These are phyloP conservation scores for Panus rudis DNA, from an alignment of 768 basidiomycete species.

Conservation along the genomic window DNA sequence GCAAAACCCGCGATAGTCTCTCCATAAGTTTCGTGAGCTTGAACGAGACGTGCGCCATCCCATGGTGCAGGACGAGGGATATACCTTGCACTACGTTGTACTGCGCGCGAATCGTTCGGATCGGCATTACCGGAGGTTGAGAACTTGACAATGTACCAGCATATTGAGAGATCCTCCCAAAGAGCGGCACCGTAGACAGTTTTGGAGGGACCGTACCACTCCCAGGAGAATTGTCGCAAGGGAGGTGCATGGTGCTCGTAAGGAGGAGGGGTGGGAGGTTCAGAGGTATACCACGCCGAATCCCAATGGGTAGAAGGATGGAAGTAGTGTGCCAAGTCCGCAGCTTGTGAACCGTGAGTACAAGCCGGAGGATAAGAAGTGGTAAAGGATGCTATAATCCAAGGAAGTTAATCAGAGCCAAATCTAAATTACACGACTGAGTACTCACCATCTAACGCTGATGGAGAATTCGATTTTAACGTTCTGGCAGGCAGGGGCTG, in stretches of 20 bases:
- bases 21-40: conserved; percentile 42
- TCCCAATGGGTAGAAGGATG: conserved; percentile 35
- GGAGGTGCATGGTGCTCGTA: conserved; percentile 16
- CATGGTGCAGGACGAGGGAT: conserved; percentile 32
- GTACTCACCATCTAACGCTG: no score
- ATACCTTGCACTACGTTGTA: conserved; percentile 32
- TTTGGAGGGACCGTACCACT: conserved; percentile 22
- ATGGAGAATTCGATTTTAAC: no score
- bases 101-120: conserved; percentile 24
- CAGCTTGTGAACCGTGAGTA: conserved; percentile 28
- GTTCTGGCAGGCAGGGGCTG: no score
- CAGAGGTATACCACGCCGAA: conserved; percentile 33
- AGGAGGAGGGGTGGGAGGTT: conserved; percentile 28
- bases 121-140: conserved; percentile 19
- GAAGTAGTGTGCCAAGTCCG: conserved; percentile 40
- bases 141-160: conserved; percentile 40
- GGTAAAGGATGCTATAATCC: no score
- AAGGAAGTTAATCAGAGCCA: no score
- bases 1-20: conserved; percentile 42
- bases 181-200: conserved; percentile 32
- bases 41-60: conserved; percentile 27
- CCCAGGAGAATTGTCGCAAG: conserved; percentile 23
- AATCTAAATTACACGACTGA: no score
- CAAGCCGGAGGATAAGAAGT: conserved; percentile 31
- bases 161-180: conserved; percentile 44